Conservation (phyloP, 2,329 filamentous ascomycete genomes). For the Diaporthe humulicola region DNA sequence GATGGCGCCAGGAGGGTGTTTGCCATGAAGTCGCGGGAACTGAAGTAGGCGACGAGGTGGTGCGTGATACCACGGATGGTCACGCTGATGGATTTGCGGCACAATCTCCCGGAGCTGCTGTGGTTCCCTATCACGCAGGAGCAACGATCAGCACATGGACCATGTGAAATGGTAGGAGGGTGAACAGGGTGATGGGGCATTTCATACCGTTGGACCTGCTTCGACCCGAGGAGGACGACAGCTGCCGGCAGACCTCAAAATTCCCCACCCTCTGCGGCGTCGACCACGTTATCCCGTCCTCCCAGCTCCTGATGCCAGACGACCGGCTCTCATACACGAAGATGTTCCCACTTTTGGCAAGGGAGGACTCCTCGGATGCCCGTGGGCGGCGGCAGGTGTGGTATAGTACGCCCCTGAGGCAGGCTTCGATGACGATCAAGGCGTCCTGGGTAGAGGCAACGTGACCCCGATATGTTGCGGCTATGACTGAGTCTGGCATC, state of each 20-base stretch:
- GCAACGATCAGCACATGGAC: conserved; percentile 6
- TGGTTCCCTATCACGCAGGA: conserved; percentile 4
- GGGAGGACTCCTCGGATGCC: conserved; percentile 14
- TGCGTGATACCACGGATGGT: conserved; percentile 27
- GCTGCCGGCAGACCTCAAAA: conserved; percentile 31
- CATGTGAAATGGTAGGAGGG: background rate
- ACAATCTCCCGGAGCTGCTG: conserved; percentile 5
- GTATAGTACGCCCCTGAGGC: conserved; percentile 23
- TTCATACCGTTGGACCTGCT: conserved; percentile 26
- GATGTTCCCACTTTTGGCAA: conserved; percentile 30
- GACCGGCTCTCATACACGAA: conserved; percentile 33
- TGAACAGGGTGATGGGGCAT: too few relatives aligned
- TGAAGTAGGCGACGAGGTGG: conserved; percentile 33
- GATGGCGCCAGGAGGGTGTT: conserved; percentile 6
- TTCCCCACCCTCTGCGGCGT: conserved; percentile 32
- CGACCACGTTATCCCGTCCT: conserved; percentile 32
- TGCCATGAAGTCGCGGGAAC: conserved; percentile 9
- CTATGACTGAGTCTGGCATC: conserved; percentile 36
- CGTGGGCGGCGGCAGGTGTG: conserved; percentile 30
- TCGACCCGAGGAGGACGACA: background rate
- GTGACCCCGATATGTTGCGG: conserved; percentile 30
- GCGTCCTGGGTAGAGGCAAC: conserved; percentile 34
- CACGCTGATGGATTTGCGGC: conserved; percentile 25
- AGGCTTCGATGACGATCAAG: conserved; percentile 33
- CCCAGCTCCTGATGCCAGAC: conserved; percentile 31